Conservation (phyloP, 169 alveolate genomes). For the Miamiensis avidus region DNA sequence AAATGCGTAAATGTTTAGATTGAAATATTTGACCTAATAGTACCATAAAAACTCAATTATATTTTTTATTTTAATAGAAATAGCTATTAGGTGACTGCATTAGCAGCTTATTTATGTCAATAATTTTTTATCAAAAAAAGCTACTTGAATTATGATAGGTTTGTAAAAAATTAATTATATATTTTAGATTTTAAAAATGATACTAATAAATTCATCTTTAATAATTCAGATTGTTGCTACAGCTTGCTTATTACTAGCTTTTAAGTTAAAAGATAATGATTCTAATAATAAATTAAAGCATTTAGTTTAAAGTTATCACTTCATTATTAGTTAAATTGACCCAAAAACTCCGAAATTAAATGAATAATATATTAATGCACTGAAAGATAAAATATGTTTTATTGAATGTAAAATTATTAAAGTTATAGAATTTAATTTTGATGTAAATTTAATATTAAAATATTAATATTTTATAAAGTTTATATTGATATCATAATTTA, state of each 20-base stretch:
- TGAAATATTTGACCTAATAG: not conserved
- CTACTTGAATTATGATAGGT: constrained; percentile 27
- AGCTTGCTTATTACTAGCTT: constrained; percentile 15
- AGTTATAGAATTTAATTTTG: constrained; percentile 23
- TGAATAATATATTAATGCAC: not conserved
- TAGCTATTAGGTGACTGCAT: constrained; percentile 11
- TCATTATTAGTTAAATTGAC: not conserved
- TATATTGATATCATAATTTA: not conserved
- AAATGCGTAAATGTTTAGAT: constrained; percentile 15
- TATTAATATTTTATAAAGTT: not conserved
- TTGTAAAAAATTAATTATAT: constrained; percentile 1
- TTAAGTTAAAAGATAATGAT: constrained; percentile 18
- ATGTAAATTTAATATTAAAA: not conserved
- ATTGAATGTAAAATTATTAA: constrained; percentile 20
- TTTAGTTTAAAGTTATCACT: constrained; percentile 1
- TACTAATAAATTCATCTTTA: not conserved
- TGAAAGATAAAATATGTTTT: constrained; percentile 10
- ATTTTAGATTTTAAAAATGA: not conserved
- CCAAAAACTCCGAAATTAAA: not conserved
- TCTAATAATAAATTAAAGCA: not conserved
- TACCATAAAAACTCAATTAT: not conserved
- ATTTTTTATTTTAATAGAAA: not conserved
- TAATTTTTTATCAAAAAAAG: constrained; percentile 16
- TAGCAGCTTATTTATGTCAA: not conserved
- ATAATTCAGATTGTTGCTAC: constrained; percentile 7